phyloP scores from a whole-genome alignment of 495 filamentous ascomycete species.

The Tetracladium setigerum region DNA sequence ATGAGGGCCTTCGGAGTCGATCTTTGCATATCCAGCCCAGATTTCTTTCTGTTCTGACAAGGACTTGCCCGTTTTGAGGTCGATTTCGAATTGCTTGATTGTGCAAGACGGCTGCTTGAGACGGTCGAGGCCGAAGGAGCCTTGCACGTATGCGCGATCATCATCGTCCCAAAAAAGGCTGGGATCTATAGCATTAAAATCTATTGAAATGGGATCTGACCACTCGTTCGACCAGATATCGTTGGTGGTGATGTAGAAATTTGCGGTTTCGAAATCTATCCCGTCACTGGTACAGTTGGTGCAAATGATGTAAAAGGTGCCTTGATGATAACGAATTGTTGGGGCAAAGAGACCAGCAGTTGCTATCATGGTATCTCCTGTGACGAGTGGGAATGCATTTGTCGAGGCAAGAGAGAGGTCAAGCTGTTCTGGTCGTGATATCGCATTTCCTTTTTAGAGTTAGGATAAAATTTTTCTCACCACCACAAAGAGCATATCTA shows the following conservation, averaged over 20 bases:
- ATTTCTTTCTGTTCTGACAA: slow-evolving; percentile 33
- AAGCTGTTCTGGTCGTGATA: slow-evolving; percentile 31
- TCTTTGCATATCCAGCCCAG: slow-evolving; percentile 46
- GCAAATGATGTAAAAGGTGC: slow-evolving; percentile 30
- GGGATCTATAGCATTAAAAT: slow-evolving; percentile 33
- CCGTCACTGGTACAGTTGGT: not conserved
- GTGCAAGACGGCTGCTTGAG: slow-evolving; percentile 28
- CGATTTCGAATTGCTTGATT: slow-evolving; percentile 32
- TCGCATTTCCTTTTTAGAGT: slow-evolving; percentile 28
- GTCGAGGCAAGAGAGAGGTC: slow-evolving; percentile 23
- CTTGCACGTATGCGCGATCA: slow-evolving; percentile 40
- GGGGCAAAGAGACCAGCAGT: slow-evolving; percentile 39
- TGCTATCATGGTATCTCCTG: slow-evolving; percentile 29
- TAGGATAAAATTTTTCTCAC: no score
- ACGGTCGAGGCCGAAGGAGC: slow-evolving; percentile 11
- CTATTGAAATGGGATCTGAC: slow-evolving; percentile 24
- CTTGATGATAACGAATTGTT: slow-evolving; percentile 32
- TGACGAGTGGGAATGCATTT: not conserved
- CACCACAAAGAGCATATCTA: no score
- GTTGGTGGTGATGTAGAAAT: slow-evolving; percentile 23
- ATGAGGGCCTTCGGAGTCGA: slow-evolving; percentile 54
- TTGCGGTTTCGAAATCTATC: not conserved
- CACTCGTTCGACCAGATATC: slow-evolving; percentile 24
- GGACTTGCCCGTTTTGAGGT: slow-evolving; percentile 34
- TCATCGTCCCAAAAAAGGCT: slow-evolving; percentile 43